Conservation (phyloP, 2,329 filamentous ascomycete species). For the Aspergillus versicolor region DNA sequence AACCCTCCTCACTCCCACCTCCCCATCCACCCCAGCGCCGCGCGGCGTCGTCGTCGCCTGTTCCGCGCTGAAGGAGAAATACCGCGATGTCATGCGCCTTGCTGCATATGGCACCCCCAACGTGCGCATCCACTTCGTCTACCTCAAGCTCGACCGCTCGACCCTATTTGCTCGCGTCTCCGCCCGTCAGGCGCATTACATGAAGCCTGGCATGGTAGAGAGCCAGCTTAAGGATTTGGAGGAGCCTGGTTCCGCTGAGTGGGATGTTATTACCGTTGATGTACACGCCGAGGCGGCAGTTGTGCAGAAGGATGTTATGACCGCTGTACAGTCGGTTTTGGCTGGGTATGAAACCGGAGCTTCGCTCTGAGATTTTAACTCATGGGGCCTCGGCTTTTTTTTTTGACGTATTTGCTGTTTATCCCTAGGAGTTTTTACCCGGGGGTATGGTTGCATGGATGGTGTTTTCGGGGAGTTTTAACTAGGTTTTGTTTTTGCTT, state of each 20-base stretch:
- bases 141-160: slow-evolving; percentile 75
- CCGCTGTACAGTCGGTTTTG: slow-evolving; percentile 57
- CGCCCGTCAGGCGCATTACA: slow-evolving; percentile 79
- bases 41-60: slow-evolving; percentile 90
- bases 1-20: slow-evolving; percentile 46
- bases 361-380: neutral
- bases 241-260: slow-evolving; percentile 68
- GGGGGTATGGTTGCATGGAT: neutral
- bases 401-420: neutral
- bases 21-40: slow-evolving; percentile 46
- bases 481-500: neutral
- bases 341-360: slow-evolving; percentile 37
- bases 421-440: neutral
- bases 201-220: slow-evolving; percentile 93
- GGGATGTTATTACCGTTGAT: slow-evolving; percentile 71
- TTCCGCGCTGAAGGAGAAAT: slow-evolving; percentile 94
- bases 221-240: slow-evolving; percentile 91
- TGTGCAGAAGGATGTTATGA: slow-evolving; percentile 62
- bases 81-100: slow-evolving; percentile 85
- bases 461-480: slow-evolving; percentile 1
- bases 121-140: slow-evolving; percentile 88
- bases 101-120: slow-evolving; percentile 72
- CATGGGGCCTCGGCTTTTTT: no score
- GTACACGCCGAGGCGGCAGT: slow-evolving; percentile 52
- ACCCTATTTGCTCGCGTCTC: slow-evolving; percentile 74